Evolutionary conservation across 306 rosid species (phyloP).

Genomic region (Malus domestica): ASM211411v1 NC_041799.1:40767501-40768000

Average conservation of each 20-base stretch:
- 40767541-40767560: no score
- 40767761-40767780: slow-evolving; percentile 82
- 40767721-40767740: slow-evolving; percentile 32
- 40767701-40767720: slow-evolving; percentile 64
- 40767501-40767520: no score
- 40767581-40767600: no score
- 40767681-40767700: slow-evolving; percentile 8
- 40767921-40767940: background rate
- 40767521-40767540: no score
- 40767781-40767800: slow-evolving; percentile 12
- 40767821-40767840: background rate
- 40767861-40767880: background rate
- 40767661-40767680: no score
- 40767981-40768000: slow-evolving; percentile 81
- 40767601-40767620: no score
- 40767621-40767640: no score
- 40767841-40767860: background rate
- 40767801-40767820: background rate
- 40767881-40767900: background rate
- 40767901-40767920: background rate
- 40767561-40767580: no score
- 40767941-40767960: slow-evolving; percentile 55
- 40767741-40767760: slow-evolving; percentile 37
- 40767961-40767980: slow-evolving; percentile 82
- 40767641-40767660: no score